Evolutionary conservation across 805 yeast genomes (phyloP).

Genomic region (Ogataea pignaliae): DNA sequence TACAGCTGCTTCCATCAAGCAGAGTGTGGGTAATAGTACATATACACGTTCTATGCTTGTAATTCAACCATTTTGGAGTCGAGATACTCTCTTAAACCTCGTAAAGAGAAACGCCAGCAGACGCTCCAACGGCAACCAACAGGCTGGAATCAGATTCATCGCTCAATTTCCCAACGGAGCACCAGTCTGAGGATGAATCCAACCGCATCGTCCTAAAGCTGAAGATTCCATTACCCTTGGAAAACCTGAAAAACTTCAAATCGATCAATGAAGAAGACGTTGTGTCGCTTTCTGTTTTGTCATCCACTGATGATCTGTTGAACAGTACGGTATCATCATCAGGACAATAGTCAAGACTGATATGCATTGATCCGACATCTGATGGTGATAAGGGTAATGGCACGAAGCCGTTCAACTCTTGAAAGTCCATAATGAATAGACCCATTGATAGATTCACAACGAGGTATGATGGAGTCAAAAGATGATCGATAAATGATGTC

Average conservation of each 20-base stretch:
- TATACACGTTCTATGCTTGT: no score
- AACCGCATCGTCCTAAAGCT: slow-evolving; percentile 11
- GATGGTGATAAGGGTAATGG: slow-evolving; percentile 10
- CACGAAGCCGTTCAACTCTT: slow-evolving; percentile 15
- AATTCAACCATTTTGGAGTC: no score
- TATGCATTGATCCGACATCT: neutral
- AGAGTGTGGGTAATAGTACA: no score
- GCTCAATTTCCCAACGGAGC: slow-evolving; percentile 20
- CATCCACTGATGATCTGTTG: slow-evolving; percentile 3
- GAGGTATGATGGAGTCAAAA: slow-evolving; percentile 19
- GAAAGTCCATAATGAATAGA: slow-evolving; percentile 15
- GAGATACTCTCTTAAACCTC: slow-evolving; percentile 1
- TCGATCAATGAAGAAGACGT: neutral
- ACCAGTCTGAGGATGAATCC: slow-evolving; percentile 6
- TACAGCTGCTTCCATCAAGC: no score
- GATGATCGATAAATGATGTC: slow-evolving; percentile 13
- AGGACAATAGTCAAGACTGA: slow-evolving; percentile 10
- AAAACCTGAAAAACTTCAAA: slow-evolving; percentile 14
- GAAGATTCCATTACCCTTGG: slow-evolving; percentile 17
- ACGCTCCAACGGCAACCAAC: slow-evolving; percentile 10
- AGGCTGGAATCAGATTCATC: slow-evolving; percentile 1
- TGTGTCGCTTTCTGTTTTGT: neutral
- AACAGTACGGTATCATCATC: slow-evolving; percentile 19
- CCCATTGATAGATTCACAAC: slow-evolving; percentile 17
- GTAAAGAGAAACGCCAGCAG: slow-evolving; percentile 14